A percentile compares a stretch with the other conserved stretches of the same genome.
Evolutionary conservation across 129 eudicot genomes (phyloP).

Genomic region (Chrysanthemum seticuspe): DNA sequence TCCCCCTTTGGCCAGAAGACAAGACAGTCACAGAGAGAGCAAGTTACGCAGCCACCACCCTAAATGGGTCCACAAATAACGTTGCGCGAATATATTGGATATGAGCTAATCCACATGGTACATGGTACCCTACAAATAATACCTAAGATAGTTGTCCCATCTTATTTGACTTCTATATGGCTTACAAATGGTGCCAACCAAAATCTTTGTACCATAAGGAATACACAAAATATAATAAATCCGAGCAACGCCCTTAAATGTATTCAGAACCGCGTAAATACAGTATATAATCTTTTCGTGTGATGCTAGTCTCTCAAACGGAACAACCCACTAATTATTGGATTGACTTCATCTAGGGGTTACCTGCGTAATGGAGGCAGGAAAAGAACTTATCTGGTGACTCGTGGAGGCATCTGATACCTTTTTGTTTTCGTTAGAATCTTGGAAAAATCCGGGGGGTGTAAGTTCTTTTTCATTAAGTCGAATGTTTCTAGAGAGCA

Average conservation of each 20-base stretch:
- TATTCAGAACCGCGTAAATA: not conserved
- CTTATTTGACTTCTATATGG: conserved; percentile 9
- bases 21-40: too few species aligned
- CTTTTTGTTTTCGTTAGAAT: conserved; percentile 47
- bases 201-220: conserved; percentile 5
- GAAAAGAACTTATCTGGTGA: conserved; percentile 64
- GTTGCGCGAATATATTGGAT: not conserved
- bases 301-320: not conserved
- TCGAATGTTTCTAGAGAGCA: conserved; percentile 65
- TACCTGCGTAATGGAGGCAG: conserved; percentile 64
- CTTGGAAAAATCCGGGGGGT: conserved; percentile 72
- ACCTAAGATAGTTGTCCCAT: conserved; percentile 17
- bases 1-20: not conserved
- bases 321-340: not conserved
- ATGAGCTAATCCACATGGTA: conserved; percentile 5
- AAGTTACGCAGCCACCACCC: not conserved
- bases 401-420: conserved; percentile 57
- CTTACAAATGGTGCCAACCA: conserved; percentile 8
- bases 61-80: not conserved
- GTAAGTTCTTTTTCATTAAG: conserved; percentile 76
- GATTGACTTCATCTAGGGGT: conserved; percentile 60
- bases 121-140: not conserved
- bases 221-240: not conserved
- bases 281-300: not conserved
- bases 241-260: conserved; percentile 10